phyloP scores from a whole-genome alignment of 495 filamentous ascomycete species.

The Penicillium herquei region DNA sequence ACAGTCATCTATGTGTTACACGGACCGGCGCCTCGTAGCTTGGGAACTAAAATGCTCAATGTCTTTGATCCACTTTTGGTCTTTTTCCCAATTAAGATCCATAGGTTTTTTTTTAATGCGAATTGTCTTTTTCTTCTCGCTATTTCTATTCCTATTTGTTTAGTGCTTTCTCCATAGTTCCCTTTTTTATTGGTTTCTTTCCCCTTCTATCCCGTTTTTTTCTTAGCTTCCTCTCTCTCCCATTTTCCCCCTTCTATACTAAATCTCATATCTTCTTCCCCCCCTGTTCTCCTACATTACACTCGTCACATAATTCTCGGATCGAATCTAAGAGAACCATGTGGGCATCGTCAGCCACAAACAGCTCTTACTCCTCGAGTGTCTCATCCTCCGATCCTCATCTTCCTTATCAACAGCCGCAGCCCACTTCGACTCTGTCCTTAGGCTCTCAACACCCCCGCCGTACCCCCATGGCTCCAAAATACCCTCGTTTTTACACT shows the following conservation, averaged over 20 bases:
- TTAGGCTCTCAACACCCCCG: conserved; percentile 23
- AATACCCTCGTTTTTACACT: conserved; percentile 41
- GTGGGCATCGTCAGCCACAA: conserved; percentile 30
- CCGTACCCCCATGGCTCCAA: conserved; percentile 22
- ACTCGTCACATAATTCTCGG: neutral
- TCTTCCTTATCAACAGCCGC: conserved; percentile 27
- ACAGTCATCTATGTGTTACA: conserved; percentile 34
- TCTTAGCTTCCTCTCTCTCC: conserved; percentile 3
- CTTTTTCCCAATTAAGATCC: conserved; percentile 18
- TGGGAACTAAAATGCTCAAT: conserved; percentile 19
- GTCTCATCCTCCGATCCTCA: conserved; percentile 31
- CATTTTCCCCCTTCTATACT: conserved; percentile 6
- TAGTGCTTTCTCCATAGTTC: neutral
- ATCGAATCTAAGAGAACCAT: conserved; percentile 9
- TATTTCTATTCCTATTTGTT: conserved; percentile 10
- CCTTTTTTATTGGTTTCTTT: conserved; percentile 10
- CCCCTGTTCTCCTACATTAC: conserved; percentile 7
- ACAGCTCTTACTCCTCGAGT: conserved; percentile 28
- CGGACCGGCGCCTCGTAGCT: conserved; percentile 22
- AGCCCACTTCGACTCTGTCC: conserved; percentile 27
- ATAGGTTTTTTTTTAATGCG: neutral
- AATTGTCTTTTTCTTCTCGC: conserved; percentile 10
- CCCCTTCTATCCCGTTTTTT: conserved; percentile 16
- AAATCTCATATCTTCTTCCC: neutral
- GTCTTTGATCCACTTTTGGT: conserved; percentile 33